phyloP scores from a whole-genome alignment of 257 asterid genomes.

The Datura wrightii region DNA sequence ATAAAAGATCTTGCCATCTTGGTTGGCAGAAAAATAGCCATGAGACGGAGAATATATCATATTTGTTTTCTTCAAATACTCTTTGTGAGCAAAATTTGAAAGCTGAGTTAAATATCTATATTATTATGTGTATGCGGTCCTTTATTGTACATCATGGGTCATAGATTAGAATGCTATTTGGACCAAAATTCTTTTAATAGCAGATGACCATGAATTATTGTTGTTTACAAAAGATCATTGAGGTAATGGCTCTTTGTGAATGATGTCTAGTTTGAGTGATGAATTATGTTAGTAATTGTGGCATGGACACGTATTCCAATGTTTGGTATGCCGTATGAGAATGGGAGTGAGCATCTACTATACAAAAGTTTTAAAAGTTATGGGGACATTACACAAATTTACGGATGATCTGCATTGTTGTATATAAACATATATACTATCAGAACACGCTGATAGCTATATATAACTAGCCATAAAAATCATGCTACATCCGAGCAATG shows the following conservation, averaged over 20 bases:
- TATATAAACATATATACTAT: neutral
- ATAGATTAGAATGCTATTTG: neutral
- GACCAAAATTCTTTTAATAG: neutral
- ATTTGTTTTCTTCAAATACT: neutral
- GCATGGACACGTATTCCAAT: neutral
- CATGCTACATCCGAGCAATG: slow-evolving; percentile 13
- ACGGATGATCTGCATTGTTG: slow-evolving; percentile 1
- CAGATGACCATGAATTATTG: neutral
- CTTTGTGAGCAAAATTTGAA: neutral
- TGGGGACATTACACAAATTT: slow-evolving; percentile 5
- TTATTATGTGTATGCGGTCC: neutral
- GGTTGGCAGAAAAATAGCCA: neutral
- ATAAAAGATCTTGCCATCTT: slow-evolving; percentile 22
- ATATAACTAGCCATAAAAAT: neutral
- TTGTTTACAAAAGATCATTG: neutral
- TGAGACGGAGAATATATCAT: slow-evolving; percentile 5
- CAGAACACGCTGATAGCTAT: neutral
- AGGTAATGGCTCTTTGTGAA: slow-evolving; percentile 4
- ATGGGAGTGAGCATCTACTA: neutral
- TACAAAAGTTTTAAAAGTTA: neutral
- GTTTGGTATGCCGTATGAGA: neutral
- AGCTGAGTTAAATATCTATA: neutral
- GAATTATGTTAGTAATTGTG: neutral
- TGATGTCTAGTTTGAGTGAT: neutral
- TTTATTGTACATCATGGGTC: slow-evolving; percentile 5